Evolutionary conservation across 2,329 filamentous ascomycete genomes (phyloP).

Genomic region (Esteya vermicola): DNA sequence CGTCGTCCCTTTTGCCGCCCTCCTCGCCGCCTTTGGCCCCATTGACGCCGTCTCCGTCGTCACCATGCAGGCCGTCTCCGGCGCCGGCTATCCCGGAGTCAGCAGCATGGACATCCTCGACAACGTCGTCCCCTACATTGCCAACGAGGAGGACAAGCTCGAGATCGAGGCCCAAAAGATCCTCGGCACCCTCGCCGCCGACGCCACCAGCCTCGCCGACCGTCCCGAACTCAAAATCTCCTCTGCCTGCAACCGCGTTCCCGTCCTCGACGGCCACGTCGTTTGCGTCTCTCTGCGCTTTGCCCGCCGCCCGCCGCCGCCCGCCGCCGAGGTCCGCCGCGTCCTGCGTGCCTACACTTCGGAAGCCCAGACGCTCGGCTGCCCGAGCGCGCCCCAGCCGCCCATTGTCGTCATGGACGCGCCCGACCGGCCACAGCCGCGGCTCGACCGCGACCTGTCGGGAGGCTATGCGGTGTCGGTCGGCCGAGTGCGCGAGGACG

Average conservation of each 20-base stretch:
- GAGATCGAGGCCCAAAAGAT: constrained; percentile 94
- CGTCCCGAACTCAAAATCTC: constrained; percentile 63
- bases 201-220: constrained; percentile 61
- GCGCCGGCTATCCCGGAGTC: constrained; percentile 81
- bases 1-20: constrained; percentile 84
- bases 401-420: constrained; percentile 85
- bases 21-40: constrained; percentile 74
- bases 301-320: constrained; percentile 58
- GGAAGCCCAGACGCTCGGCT: constrained; percentile 71
- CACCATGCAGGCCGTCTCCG: constrained; percentile 88
- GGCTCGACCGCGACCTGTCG: constrained; percentile 74
- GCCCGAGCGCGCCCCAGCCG: constrained; percentile 68
- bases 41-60: constrained; percentile 67
- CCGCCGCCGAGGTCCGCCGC: constrained; percentile 59
- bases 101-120: constrained; percentile 92
- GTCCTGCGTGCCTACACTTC: constrained; percentile 69
- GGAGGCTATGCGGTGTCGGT: constrained; percentile 85
- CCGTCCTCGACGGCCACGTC: constrained; percentile 90
- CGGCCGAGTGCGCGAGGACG: constrained; percentile 72
- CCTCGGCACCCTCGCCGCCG: constrained; percentile 58
- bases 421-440: constrained; percentile 77
- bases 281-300: constrained; percentile 87
- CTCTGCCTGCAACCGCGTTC: constrained; percentile 82
- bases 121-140: constrained; percentile 89
- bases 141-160: constrained; percentile 90